phyloP scores from a whole-genome alignment of 768 basidiomycete species.

The Suillus discolor region DNA sequence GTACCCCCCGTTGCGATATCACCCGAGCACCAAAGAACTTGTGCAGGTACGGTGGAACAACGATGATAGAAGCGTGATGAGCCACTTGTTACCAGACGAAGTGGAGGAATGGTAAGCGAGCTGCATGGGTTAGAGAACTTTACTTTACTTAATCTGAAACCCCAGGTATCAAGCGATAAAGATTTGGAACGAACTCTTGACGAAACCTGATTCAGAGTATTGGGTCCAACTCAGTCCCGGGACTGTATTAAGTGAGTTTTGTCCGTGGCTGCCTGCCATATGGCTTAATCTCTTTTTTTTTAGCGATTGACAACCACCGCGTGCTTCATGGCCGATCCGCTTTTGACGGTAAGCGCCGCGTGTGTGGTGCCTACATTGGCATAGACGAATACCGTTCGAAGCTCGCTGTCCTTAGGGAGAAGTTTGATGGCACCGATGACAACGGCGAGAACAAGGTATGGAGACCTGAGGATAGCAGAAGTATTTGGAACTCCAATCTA shows the following conservation, averaged over 20 bases:
- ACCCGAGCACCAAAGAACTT: conserved; percentile 59
- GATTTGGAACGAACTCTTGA: conserved; percentile 74
- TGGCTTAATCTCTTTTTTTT: neutral
- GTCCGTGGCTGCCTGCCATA: neutral
- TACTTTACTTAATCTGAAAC: conserved; percentile 2
- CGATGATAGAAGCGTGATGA: conserved; percentile 87
- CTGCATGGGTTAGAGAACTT: neutral
- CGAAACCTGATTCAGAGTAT: conserved; percentile 82
- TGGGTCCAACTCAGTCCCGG: conserved; percentile 92
- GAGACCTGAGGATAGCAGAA: conserved; percentile 39
- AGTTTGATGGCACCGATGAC: conserved; percentile 43
- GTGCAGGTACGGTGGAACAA: conserved; percentile 92
- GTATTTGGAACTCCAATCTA: conserved; percentile 60
- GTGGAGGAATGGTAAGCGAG: conserved; percentile 80
- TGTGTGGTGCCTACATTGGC: conserved; percentile 96
- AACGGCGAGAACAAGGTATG: neutral
- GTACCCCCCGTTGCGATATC: conserved; percentile 75
- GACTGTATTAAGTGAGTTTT: conserved; percentile 73
- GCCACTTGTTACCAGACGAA: conserved; percentile 51
- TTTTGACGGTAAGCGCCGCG: conserved; percentile 83
- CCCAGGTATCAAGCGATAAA: conserved; percentile 79
- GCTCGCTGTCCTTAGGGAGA: conserved; percentile 66
- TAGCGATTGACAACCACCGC: conserved; percentile 91
- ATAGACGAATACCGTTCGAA: conserved; percentile 88
- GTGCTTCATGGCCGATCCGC: conserved; percentile 94